Evolutionary conservation across 169 alveolate genomes (phyloP).

Genomic region (Plasmodium relictum): DNA sequence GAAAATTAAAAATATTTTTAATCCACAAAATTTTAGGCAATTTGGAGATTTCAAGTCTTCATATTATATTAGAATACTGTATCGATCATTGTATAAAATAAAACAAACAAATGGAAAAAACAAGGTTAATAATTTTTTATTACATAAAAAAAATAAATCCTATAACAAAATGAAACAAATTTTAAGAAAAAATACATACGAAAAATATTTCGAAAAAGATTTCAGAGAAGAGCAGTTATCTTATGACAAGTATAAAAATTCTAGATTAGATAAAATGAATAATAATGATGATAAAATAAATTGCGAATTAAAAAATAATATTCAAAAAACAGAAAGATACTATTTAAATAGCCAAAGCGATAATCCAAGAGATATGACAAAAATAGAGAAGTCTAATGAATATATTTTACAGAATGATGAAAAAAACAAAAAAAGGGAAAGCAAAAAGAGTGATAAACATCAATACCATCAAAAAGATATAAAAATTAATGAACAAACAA

Average conservation of each 20-base stretch:
- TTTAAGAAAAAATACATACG: constrained; percentile 43
- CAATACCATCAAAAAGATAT: not conserved
- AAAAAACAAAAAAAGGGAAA: not conserved
- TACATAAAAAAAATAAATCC: constrained; percentile 36
- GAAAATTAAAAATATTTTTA: constrained; percentile 23
- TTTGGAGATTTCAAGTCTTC: constrained; percentile 66
- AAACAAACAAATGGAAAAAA: constrained; percentile 11
- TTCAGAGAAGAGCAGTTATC: constrained; percentile 37
- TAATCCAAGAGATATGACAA: not conserved
- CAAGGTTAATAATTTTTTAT: constrained; percentile 9
- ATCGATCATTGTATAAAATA: constrained; percentile 50
- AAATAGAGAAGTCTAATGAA: not conserved
- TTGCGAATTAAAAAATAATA: not conserved
- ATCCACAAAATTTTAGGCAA: constrained; percentile 55
- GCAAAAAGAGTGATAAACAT: constrained; percentile 3
- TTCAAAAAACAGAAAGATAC: not conserved
- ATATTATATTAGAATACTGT: constrained; percentile 70
- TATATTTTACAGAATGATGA: not conserved
- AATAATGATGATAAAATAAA: not conserved
- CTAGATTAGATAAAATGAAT: not conserved
- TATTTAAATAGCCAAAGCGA: not conserved
- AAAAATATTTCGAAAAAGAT: constrained; percentile 64
- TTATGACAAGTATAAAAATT: constrained; percentile 1
- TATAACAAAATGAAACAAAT: constrained; percentile 19
- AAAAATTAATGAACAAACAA: constrained; percentile 7